Conservation (phyloP, 257 asterid genomes). For the Datura wrightii region DNA sequence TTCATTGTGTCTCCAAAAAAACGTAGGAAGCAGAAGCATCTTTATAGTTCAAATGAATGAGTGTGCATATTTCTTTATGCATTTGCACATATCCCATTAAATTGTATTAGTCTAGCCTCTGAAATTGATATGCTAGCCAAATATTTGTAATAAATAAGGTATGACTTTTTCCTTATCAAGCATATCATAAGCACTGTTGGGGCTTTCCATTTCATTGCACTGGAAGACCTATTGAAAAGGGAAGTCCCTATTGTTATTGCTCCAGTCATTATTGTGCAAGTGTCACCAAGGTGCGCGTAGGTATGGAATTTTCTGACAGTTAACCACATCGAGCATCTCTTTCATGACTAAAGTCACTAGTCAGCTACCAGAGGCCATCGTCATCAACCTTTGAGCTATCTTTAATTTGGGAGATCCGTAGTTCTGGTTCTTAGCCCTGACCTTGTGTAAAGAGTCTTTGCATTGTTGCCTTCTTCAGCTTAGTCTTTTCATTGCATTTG, state of each 20-base stretch:
- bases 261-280: conserved; percentile 13
- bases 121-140: background rate
- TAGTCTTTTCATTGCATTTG: background rate
- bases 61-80: background rate
- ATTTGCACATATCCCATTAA: conserved; percentile 22
- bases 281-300: background rate
- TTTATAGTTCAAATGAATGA: background rate
- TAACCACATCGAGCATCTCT: background rate
- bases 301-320: background rate
- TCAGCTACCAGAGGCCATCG: background rate
- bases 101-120: background rate
- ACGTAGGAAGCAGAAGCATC: background rate
- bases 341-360: background rate
- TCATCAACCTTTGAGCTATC: background rate
- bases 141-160: conserved; percentile 6
- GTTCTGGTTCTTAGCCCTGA: background rate
- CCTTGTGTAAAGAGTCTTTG: background rate
- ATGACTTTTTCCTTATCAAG: conserved; percentile 11
- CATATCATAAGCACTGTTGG: background rate
- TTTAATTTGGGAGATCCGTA: background rate
- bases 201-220: background rate
- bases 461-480: background rate
- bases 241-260: background rate
- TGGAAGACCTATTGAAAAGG: background rate
- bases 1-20: background rate